phyloP scores from a whole-genome alignment of 805 yeast species.

The Ogataea henricii region DNA sequence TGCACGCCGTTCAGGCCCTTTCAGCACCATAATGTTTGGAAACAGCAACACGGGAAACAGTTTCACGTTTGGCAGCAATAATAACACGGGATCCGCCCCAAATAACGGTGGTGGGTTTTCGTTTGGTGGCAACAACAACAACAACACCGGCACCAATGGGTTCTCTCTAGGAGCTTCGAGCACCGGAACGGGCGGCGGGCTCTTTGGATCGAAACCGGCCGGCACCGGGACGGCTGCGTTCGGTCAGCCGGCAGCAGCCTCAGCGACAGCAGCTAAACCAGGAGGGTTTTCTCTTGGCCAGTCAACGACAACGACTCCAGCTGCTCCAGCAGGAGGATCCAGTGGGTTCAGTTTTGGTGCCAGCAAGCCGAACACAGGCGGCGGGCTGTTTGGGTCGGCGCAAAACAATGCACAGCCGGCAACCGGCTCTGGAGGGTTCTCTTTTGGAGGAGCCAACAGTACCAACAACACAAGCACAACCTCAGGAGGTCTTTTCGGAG shows the following conservation, averaged over 20 bases:
- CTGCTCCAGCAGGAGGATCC: slow-evolving; percentile 10
- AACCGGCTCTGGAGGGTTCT: background rate
- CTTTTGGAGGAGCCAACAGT: slow-evolving; percentile 8
- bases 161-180: slow-evolving; percentile 1
- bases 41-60: slow-evolving; percentile 4
- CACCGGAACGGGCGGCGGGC: slow-evolving; percentile 19
- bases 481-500: slow-evolving; percentile 6
- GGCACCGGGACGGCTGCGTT: slow-evolving; percentile 7
- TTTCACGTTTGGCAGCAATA: slow-evolving; percentile 2
- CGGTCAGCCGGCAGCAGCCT: background rate
- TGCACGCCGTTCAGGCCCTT: background rate
- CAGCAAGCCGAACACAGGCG: slow-evolving; percentile 12
- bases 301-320: background rate
- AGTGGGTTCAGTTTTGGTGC: slow-evolving; percentile 18
- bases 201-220: slow-evolving; percentile 25
- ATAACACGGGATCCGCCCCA: background rate
- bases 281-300: slow-evolving; percentile 12
- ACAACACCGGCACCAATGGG: slow-evolving; percentile 5
- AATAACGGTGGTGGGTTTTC: slow-evolving; percentile 17
- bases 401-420: too few relatives aligned
- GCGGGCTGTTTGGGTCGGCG: slow-evolving; percentile 13
- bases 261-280: background rate
- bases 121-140: slow-evolving; percentile 8
- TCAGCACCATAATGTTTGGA: slow-evolving; percentile 1
- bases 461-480: slow-evolving; percentile 5